These are phyloP conservation scores for Phytophthora parvispora DNA, from an alignment of 352 stramenopile species.

Conservation along the genomic window DNA sequence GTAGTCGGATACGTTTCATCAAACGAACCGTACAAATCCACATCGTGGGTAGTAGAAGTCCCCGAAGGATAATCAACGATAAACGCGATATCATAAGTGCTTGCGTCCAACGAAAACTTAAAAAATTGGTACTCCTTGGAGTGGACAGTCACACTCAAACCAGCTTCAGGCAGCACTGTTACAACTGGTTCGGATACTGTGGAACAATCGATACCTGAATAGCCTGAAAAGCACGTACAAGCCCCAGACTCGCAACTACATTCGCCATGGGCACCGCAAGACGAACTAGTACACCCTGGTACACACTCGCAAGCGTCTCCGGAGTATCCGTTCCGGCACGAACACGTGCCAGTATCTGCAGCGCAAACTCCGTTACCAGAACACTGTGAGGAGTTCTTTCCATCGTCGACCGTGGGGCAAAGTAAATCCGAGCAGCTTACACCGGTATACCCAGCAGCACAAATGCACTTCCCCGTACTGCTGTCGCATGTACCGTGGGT, in stretches of 20 bases:
- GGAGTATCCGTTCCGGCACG: constrained; percentile 61
- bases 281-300: constrained; percentile 58
- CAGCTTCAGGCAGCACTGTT: constrained; percentile 38
- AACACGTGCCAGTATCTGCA: constrained; percentile 53
- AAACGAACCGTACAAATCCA: constrained; percentile 84
- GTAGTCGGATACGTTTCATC: constrained; percentile 66
- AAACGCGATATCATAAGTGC: constrained; percentile 79
- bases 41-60: constrained; percentile 32
- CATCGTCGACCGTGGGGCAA: constrained; percentile 40
- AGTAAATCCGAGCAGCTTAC: constrained; percentile 68
- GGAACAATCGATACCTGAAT: constrained; percentile 53
- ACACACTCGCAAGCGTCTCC: constrained; percentile 80
- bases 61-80: constrained; percentile 47
- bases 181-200: constrained; percentile 24
- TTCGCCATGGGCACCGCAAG: constrained; percentile 47
- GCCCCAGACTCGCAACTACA: constrained; percentile 77
- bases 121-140: constrained; percentile 82
- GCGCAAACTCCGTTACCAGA: constrained; percentile 76
- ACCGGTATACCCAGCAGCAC: constrained; percentile 60
- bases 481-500: constrained; percentile 59
- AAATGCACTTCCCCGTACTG: constrained; percentile 55
- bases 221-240: constrained; percentile 59
- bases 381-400: constrained; percentile 67
- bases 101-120: constrained; percentile 65
- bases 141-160: constrained; percentile 31